phyloP scores from a whole-genome alignment of 2,329 filamentous ascomycete species.

The Juglanconis oblonga region DNA sequence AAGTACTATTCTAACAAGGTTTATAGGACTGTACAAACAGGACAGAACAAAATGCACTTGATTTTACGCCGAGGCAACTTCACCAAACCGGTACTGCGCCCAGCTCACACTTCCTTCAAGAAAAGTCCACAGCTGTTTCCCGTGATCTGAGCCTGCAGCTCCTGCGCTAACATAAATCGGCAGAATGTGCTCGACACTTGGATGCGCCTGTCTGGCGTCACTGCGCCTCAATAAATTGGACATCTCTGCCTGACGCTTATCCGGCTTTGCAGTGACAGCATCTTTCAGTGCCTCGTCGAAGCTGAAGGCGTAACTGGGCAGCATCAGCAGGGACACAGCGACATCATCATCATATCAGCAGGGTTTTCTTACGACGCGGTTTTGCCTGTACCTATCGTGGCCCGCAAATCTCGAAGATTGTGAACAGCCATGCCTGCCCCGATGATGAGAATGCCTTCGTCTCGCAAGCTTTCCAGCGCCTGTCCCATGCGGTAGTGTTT shows the following conservation, averaged over 20 bases:
- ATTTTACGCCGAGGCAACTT: neutral
- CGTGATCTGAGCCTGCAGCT: constrained; percentile 39
- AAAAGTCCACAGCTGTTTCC: constrained; percentile 3
- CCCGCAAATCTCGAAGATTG: constrained; percentile 38
- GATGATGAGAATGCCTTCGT: constrained; percentile 56
- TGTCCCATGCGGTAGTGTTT: constrained; percentile 54
- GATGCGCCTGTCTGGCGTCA: constrained; percentile 60
- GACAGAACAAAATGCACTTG: no score
- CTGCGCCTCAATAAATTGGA: constrained; percentile 41
- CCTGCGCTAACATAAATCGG: constrained; percentile 58
- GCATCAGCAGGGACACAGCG: neutral
- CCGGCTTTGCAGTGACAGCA: constrained; percentile 39
- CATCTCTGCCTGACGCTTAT: constrained; percentile 41
- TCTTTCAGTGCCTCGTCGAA: constrained; percentile 60
- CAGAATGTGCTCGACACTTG: constrained; percentile 60
- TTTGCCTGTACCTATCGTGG: constrained; percentile 10
- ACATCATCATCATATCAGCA: neutral
- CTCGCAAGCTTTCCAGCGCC: constrained; percentile 49
- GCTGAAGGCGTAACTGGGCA: constrained; percentile 22
- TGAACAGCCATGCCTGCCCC: constrained; percentile 59
- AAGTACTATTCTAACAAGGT: no score
- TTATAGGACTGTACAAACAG: no score
- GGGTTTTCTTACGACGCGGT: constrained; percentile 16
- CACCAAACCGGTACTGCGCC: no score
- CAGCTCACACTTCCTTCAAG: neutral